Evolutionary conservation across 805 yeast species (phyloP).

Genomic region (Starmerella khaoyaiensis): DNA sequence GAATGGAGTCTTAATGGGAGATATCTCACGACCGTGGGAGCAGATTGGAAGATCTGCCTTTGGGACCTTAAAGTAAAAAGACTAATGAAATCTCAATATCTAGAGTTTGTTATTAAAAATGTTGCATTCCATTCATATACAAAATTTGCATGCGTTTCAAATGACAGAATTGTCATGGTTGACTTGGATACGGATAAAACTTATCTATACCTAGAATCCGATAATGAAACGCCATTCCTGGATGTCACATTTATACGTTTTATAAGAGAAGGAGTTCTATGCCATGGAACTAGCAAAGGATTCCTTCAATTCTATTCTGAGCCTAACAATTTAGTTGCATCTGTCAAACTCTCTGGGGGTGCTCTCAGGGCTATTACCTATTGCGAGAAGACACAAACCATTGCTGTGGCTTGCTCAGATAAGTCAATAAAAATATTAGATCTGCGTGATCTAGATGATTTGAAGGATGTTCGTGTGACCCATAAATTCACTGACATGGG

Average conservation of each 20-base stretch:
- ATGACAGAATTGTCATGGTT: background rate
- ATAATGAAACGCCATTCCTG: background rate
- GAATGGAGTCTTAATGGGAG: constrained; percentile 14
- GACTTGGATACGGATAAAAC: background rate
- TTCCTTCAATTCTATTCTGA: constrained; percentile 5
- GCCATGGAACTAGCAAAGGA: constrained; percentile 13
- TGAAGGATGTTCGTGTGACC: constrained; percentile 4
- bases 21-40: constrained; percentile 10
- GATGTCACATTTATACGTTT: constrained; percentile 2
- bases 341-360: constrained; percentile 6
- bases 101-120: constrained; percentile 7
- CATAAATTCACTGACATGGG: constrained; percentile 12
- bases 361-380: constrained; percentile 7
- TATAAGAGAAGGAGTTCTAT: constrained; percentile 1
- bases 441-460: constrained; percentile 1
- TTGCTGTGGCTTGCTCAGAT: constrained; percentile 14
- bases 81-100: constrained; percentile 3
- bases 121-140: constrained; percentile 6
- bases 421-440: constrained; percentile 11
- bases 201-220: background rate
- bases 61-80: constrained; percentile 8
- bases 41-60: constrained; percentile 14
- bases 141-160: background rate
- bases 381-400: constrained; percentile 1
- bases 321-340: background rate